These are phyloP conservation scores for Luffa aegyptiaca DNA, from an alignment of 306 rosid species.

Conservation along the genomic window DNA sequence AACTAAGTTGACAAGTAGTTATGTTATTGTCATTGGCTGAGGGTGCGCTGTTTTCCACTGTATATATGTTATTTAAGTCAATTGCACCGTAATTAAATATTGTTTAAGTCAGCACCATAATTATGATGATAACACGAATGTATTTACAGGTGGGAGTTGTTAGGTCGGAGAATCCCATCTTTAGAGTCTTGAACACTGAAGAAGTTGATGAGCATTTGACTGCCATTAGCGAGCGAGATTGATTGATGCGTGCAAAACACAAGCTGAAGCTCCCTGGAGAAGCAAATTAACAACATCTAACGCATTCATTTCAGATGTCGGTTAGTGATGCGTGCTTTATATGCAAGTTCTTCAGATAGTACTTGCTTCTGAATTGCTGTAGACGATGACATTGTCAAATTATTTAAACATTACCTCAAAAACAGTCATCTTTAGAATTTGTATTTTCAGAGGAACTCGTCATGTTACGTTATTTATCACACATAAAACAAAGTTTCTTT, in stretches of 20 bases:
- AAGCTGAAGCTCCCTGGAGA: not conserved
- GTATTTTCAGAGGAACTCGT: not conserved
- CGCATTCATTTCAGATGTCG: not conserved
- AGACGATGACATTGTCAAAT: not conserved
- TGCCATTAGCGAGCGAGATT: slow-evolving; percentile 96
- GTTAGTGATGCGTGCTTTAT: not conserved
- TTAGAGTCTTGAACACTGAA: slow-evolving; percentile 73
- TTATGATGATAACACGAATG: not conserved
- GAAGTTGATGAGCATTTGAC: slow-evolving; percentile 98
- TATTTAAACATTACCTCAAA: not conserved
- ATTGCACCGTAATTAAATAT: not conserved
- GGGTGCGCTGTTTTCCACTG: not conserved
- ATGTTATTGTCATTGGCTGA: not conserved
- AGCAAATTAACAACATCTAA: not conserved
- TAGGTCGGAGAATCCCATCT: slow-evolving; percentile 54
- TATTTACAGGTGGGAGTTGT: slow-evolving; percentile 80
- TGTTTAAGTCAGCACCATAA: not conserved
- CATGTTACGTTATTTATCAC: not conserved
- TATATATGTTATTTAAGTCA: not conserved
- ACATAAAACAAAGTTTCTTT: not conserved
- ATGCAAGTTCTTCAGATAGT: not conserved
- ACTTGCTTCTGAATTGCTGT: not conserved
- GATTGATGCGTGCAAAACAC: slow-evolving; percentile 11
- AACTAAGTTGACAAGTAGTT: not conserved
- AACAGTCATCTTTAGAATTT: not conserved